Evolutionary conservation across 1,284 basidiomycete species (phyloP).

Genomic region (Microstroma glucosiphilum): DNA sequence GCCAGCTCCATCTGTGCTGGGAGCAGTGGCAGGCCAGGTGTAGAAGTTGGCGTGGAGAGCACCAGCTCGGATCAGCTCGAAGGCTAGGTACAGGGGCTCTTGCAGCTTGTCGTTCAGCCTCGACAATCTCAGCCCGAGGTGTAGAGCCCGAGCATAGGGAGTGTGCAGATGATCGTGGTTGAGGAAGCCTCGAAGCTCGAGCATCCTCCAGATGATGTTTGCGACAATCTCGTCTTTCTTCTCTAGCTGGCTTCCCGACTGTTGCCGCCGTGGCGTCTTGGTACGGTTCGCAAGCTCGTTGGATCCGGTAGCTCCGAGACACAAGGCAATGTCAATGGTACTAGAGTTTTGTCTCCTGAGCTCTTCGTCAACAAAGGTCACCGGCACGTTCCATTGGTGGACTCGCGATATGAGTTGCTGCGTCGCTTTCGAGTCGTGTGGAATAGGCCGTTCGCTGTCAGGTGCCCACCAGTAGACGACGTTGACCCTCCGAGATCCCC

Average conservation of each 20-base stretch:
- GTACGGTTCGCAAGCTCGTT: constrained; percentile 38
- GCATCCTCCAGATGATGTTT: constrained; percentile 95
- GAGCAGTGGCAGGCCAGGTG: constrained; percentile 90
- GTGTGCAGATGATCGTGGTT: constrained; percentile 80
- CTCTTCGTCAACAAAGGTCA: constrained; percentile 83
- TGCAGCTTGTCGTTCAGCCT: constrained; percentile 96
- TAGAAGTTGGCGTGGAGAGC: constrained; percentile 90
- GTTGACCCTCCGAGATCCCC: constrained; percentile 39
- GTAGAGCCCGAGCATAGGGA: constrained; percentile 75
- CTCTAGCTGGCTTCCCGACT: constrained; percentile 58
- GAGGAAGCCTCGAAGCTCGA: constrained; percentile 92
- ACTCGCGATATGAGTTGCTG: constrained; percentile 80
- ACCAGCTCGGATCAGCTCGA: constrained; percentile 78
- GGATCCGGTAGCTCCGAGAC: constrained; percentile 72
- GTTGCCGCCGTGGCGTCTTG: constrained; percentile 23
- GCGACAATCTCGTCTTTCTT: constrained; percentile 98
- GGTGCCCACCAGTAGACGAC: constrained; percentile 44
- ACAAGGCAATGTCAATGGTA: constrained; percentile 95
- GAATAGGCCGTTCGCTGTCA: constrained; percentile 25
- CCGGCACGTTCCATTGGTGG: constrained; percentile 84
- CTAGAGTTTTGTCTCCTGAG: constrained; percentile 88
- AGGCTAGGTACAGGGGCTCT: constrained; percentile 84
- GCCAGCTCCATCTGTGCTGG: constrained; percentile 61
- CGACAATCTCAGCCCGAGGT: constrained; percentile 67
- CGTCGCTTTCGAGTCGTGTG: constrained; percentile 62